Evolutionary conservation across 2,329 filamentous ascomycete species (phyloP), one percentile per base, ranked within the genome.

Genomic region (Epichloe baconii): DNA sequence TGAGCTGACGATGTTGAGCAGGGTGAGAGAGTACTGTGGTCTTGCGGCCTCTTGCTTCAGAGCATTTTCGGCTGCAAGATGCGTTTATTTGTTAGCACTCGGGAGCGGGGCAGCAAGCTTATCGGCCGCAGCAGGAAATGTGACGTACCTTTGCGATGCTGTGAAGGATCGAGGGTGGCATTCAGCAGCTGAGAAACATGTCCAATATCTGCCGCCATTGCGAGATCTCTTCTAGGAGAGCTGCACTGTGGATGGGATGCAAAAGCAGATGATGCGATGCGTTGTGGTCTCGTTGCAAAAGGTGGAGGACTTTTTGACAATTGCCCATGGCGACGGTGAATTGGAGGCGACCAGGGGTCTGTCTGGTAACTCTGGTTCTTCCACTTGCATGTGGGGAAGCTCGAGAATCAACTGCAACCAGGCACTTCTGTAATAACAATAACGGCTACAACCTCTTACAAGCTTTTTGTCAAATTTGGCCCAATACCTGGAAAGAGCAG

Each of bases 1-100:
- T 58, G 85, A 82, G 56, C 86, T 88, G 61, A 95, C 88, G 64
- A 97, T 94, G 61, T 91, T 89, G 49, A 98, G 85, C 50, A 98
- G 82, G 51, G 78, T 77, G 48, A 97, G 77, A 15, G 91, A 94
- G 73, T 95, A 98, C 62, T 86, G 85, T 8, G 88, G 85, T 66
- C 89, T 90, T 63, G 76, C 74, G 68, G 95, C 85, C 71, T 93
- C 85, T 55, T 79, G 74, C 63, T 86, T 83, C 60, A 97, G 80
- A 52, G 84, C 81, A 60, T 75, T 75, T 74, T 97, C 89, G 66
- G 91, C 89, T 97, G 68, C 60, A 58, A 54, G 58, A 34, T 21
- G 37, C 44, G 55, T 63, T 62, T 63, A 61, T 66, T 65, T 61
- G 60, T 69, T 62, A 68, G 66, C 59, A 63, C 59, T 61, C 57